Base-by-base conservation (phyloP, 257 asterid species). In the Salvia rosmarinus region DNA sequence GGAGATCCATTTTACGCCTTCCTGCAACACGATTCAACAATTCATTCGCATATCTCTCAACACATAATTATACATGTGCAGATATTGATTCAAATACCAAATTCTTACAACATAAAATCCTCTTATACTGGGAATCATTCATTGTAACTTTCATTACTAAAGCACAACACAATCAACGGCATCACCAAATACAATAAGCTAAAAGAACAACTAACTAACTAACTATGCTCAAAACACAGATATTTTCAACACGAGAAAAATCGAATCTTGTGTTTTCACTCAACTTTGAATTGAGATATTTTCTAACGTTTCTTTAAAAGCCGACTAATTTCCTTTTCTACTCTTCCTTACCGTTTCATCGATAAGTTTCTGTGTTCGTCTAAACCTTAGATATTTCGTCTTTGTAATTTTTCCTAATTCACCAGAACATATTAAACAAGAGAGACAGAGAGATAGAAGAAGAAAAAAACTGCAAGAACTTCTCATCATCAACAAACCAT, bases 11-110 rank as follows among this genome's bases (percentile, higher is more conserved):
- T 52, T 42, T 46, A n/a, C 51, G 32, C 44, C 40, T 39, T 54
- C 80, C 85, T 81, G 79, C 81, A 30, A 34, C 10, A 65, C 14
- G 12, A 49, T 49, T 49, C 56, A 49, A 16, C 23, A 49, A 17
- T 6, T 16, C 55, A 49, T 3, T 16, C 12, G 6, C 10, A 14
- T 13, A 44, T 11, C 50, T 44, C 5, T 4, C 37, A 42, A 42
- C 47, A 11, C 47, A 2, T 32, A 32, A 39, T 9, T 10, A 39
- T 39, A 39, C 44, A 39, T 39, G 12, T 6, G 10, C 44, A 39
- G 37, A 39, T 39, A 39, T 39, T 39, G 44, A 39, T 39, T 39
- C 12, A 39, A 6, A 39, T 39, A 6, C 44, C 44, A 39, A 39
- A 8, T 39, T 39, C 8, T 39, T 3, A 39, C 13, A 39, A 39